phyloP scores from a whole-genome alignment of 192 early-diverging fungal species.

The Backusella parvicylindrica region DNA sequence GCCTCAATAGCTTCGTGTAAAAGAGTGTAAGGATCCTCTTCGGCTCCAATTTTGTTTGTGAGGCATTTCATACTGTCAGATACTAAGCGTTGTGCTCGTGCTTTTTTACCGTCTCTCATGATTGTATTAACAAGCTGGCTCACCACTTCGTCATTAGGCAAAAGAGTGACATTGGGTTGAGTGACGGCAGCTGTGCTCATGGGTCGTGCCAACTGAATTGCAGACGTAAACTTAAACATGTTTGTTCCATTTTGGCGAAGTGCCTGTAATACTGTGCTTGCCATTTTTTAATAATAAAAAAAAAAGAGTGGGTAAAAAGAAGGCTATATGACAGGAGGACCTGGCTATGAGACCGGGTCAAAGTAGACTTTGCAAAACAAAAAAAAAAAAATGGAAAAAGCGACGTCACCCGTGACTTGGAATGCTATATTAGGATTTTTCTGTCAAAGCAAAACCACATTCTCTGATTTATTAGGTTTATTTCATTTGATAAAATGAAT shows the following conservation, averaged over 20 bases:
- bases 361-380: not conserved
- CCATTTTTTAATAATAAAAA: constrained; percentile 1
- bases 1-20: constrained; percentile 70
- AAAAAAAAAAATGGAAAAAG: not conserved
- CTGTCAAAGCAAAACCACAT: not conserved
- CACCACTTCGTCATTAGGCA: constrained; percentile 58
- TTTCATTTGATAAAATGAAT: no score
- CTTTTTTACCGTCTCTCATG: constrained; percentile 92
- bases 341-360: not conserved
- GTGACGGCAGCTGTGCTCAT: not conserved
- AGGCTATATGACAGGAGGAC: constrained; percentile 5
- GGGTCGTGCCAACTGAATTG: not conserved
- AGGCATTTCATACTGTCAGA: constrained; percentile 68
- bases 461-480: not conserved
- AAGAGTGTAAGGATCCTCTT: constrained; percentile 58
- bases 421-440: not conserved
- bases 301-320: not conserved
- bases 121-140: constrained; percentile 85
- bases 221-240: not conserved
- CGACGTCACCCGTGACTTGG: not conserved
- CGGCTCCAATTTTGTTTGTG: constrained; percentile 38
- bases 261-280: not conserved
- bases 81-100: constrained; percentile 64
- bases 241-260: not conserved
- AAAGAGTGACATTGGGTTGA: not conserved